Conservation (phyloP, 2,329 filamentous ascomycete species). For the Fusarium mundagurra region DNA sequence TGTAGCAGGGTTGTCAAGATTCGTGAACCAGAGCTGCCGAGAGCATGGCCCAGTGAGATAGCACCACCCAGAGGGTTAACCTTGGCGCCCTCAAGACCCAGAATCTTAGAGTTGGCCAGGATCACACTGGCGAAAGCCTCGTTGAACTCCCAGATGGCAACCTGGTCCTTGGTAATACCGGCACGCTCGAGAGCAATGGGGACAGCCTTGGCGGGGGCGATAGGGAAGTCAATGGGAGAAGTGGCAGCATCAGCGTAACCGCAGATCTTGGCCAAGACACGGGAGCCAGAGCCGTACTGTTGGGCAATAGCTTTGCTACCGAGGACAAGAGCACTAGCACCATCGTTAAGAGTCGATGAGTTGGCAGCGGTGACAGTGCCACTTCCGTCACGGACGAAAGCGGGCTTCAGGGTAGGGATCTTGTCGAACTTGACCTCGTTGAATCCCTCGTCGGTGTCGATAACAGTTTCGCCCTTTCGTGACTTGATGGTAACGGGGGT, state of each 20-base stretch:
- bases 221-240: conserved; percentile 91
- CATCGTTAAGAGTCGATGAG: conserved; percentile 93
- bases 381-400: conserved; percentile 85
- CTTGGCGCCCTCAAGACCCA: conserved; percentile 79
- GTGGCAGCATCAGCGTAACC: conserved; percentile 89
- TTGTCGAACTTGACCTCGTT: conserved; percentile 88
- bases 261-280: conserved; percentile 88
- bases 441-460: conserved; percentile 89
- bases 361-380: conserved; percentile 96
- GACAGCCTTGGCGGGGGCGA: conserved; percentile 91
- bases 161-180: conserved; percentile 89
- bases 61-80: conserved; percentile 92
- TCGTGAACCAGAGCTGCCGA: conserved; percentile 91
- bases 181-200: conserved; percentile 89
- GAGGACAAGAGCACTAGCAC: conserved; percentile 88
- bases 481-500: conserved; percentile 85
- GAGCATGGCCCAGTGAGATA: conserved; percentile 89
- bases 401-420: conserved; percentile 86
- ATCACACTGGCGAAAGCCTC: conserved; percentile 97
- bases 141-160: conserved; percentile 97
- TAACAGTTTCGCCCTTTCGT: conserved; percentile 82
- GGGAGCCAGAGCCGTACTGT: conserved; percentile 78
- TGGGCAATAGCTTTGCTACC: conserved; percentile 83
- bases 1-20: conserved; percentile 92
- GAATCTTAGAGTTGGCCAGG: conserved; percentile 92